phyloP scores from a whole-genome alignment of 331 rosid genomes.

The Quercus phellos region DNA sequence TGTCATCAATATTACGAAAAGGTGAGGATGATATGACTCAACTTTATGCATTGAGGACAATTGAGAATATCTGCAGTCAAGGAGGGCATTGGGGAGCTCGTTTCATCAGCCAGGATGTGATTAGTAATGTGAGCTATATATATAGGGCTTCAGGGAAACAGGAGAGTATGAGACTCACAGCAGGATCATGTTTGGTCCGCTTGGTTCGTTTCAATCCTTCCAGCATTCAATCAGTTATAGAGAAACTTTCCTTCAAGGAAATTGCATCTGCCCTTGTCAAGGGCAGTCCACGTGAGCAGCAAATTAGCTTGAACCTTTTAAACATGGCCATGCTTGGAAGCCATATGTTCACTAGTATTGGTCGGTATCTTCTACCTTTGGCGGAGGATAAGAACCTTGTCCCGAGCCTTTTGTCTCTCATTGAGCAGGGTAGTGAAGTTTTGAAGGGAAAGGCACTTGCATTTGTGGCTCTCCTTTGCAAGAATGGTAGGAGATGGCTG shows the following conservation, averaged over 20 bases:
- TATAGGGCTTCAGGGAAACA: constrained; percentile 88
- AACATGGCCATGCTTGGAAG: constrained; percentile 90
- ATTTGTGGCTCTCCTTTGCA: constrained; percentile 82
- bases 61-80: constrained; percentile 89
- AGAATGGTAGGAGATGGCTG: constrained; percentile 87
- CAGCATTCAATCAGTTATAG: constrained; percentile 66
- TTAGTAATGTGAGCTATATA: constrained; percentile 74
- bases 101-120: constrained; percentile 75
- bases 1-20: constrained; percentile 75
- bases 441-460: constrained; percentile 84
- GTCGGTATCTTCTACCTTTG: constrained; percentile 65
- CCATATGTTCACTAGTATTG: constrained; percentile 63
- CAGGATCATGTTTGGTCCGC: constrained; percentile 97
- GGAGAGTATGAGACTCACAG: constrained; percentile 94
- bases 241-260: constrained; percentile 78
- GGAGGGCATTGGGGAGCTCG: constrained; percentile 91
- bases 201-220: constrained; percentile 79
- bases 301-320: constrained; percentile 87
- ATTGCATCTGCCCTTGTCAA: constrained; percentile 74
- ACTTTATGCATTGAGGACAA: constrained; percentile 86
- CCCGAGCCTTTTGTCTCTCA: constrained; percentile 64
- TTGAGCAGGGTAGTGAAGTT: constrained; percentile 92
- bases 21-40: constrained; percentile 97
- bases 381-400: constrained; percentile 84
- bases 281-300: constrained; percentile 91